Conservation (phyloP, 305 asterid species). For the Fraxinus sp. region DNA sequence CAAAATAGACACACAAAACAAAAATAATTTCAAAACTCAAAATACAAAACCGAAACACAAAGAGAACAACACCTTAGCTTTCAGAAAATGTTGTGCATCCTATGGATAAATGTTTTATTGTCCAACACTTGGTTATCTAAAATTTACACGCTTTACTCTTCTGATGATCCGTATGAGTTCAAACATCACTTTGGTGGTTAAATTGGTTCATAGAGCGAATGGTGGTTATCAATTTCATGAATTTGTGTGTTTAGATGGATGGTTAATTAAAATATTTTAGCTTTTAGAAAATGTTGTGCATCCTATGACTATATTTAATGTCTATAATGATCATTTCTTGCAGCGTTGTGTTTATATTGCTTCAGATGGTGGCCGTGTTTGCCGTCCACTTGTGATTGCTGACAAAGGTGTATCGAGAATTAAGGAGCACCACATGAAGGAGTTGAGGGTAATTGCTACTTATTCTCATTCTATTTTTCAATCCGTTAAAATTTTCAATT, state of each 20-base stretch:
- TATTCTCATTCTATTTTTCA: constrained; percentile 11
- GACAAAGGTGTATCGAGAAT: constrained; percentile 92
- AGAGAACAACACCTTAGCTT: background rate
- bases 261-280: background rate
- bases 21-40: too few species aligned
- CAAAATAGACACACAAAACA: too few species aligned
- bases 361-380: constrained; percentile 99
- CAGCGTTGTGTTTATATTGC: constrained; percentile 96
- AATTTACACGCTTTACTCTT: background rate
- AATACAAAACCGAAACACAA: too few species aligned
- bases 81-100: background rate
- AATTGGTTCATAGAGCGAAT: background rate
- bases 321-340: constrained; percentile 25
- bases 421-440: constrained; percentile 94
- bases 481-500: background rate
- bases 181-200: background rate
- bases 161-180: background rate
- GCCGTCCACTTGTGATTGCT: constrained; percentile 97
- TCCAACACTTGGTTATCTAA: background rate
- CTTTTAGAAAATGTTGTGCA: background rate
- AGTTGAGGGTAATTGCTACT: constrained; percentile 64
- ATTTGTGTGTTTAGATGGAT: constrained; percentile 7
- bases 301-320: background rate
- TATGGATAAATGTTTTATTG: background rate
- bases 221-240: constrained; percentile 1